A percentile compares a stretch with the other conserved stretches of the same genome.
phyloP scores from a whole-genome alignment of 2,329 filamentous ascomycete species.

The Aspergillus pseudoglaucus region DNA sequence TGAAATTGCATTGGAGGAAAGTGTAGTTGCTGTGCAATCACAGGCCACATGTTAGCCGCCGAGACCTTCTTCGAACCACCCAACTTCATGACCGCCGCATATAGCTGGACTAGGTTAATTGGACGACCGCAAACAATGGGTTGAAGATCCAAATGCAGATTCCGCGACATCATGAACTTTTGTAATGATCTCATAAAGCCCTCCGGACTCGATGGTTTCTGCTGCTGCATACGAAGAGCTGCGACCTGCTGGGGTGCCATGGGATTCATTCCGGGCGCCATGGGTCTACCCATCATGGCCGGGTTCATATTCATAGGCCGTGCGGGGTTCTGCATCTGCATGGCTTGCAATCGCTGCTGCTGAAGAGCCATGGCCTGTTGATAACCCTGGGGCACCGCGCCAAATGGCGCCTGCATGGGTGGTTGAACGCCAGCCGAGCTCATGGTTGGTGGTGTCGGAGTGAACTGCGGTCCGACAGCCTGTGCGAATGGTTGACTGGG shows the following conservation, averaged over 20 bases:
- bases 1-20: conserved; percentile 59
- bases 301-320: conserved; percentile 50
- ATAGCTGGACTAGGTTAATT: conserved; percentile 70
- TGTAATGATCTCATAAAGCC: conserved; percentile 70
- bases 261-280: conserved; percentile 30
- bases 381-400: conserved; percentile 45
- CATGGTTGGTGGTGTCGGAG: conserved; percentile 32
- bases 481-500: conserved; percentile 40
- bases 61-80: conserved; percentile 72
- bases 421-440: conserved; percentile 34
- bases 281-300: conserved; percentile 29
- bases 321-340: conserved; percentile 73
- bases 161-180: conserved; percentile 68
- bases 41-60: conserved; percentile 64
- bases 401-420: conserved; percentile 44
- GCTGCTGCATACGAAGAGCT: conserved; percentile 44
- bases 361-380: conserved; percentile 62
- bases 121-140: conserved; percentile 67
- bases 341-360: conserved; percentile 66
- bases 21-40: conserved; percentile 58
- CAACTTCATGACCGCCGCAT: conserved; percentile 66
- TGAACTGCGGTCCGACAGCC: conserved; percentile 38
- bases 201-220: conserved; percentile 48
- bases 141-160: conserved; percentile 65
- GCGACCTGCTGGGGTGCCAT: conserved; percentile 36